Conservation (phyloP, 805 yeast genomes). For the Pichia thaimueangensis region DNA sequence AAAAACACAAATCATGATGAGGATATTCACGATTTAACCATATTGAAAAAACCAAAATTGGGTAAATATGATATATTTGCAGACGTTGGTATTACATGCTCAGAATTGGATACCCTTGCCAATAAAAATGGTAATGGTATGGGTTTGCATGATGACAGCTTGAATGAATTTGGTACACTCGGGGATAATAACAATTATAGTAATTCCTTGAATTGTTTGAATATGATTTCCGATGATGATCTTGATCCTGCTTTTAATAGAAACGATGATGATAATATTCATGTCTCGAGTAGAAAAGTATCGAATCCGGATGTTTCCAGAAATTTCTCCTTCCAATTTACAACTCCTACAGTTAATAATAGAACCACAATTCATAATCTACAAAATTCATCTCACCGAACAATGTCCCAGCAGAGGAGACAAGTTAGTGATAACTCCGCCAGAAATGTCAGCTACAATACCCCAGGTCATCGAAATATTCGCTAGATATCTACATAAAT, state of each 20-base stretch:
- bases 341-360: constrained; percentile 13
- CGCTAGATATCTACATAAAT: constrained; percentile 3
- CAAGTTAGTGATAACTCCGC: background rate
- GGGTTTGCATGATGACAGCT: too few relatives aligned
- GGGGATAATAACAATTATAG: too few relatives aligned
- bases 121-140: background rate
- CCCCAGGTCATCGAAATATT: constrained; percentile 11
- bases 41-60: constrained; percentile 20
- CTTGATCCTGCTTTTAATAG: too few relatives aligned
- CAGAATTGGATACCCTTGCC: background rate
- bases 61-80: background rate
- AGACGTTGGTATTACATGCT: background rate
- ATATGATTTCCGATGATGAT: constrained; percentile 3
- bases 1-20: constrained; percentile 4
- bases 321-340: constrained; percentile 9
- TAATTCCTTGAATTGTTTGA: too few relatives aligned
- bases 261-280: background rate
- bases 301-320: constrained; percentile 6
- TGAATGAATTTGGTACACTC: too few relatives aligned
- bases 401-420: constrained; percentile 7
- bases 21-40: constrained; percentile 22
- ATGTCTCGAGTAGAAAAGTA: background rate
- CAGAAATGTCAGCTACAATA: constrained; percentile 6
- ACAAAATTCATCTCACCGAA: constrained; percentile 5
- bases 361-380: constrained; percentile 5